Conservation (phyloP, 2,329 filamentous ascomycete genomes). For the Ceratocystis alfenasii region DNA sequence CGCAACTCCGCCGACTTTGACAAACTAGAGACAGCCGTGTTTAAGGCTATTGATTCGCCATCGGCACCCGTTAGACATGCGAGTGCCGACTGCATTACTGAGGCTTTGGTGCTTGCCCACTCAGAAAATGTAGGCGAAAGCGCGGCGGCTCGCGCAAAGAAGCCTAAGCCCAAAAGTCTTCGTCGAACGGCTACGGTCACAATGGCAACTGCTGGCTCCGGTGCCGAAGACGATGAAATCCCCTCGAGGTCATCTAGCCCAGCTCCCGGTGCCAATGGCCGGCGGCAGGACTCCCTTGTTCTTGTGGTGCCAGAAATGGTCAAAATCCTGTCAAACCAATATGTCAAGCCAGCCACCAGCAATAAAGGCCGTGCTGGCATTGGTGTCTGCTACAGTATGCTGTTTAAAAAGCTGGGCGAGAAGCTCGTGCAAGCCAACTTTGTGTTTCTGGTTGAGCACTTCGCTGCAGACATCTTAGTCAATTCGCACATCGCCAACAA, state of each 20-base stretch:
- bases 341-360: constrained; percentile 63
- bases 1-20: constrained; percentile 85
- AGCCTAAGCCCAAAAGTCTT: constrained; percentile 43
- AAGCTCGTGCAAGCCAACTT: constrained; percentile 76
- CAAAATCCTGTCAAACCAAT: constrained; percentile 66
- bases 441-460: constrained; percentile 63
- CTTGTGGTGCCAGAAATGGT: constrained; percentile 69
- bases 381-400: constrained; percentile 72
- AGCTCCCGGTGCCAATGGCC: constrained; percentile 42
- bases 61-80: constrained; percentile 68
- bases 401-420: constrained; percentile 68
- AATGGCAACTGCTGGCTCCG: constrained; percentile 30
- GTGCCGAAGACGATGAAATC: constrained; percentile 62
- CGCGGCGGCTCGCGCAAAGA: constrained; percentile 44
- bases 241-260: constrained; percentile 59
- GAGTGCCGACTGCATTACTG: constrained; percentile 72
- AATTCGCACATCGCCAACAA: constrained; percentile 66
- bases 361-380: constrained; percentile 74
- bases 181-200: constrained; percentile 44
- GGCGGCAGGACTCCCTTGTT: constrained; percentile 59
- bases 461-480: constrained; percentile 69
- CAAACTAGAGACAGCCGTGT: constrained; percentile 65
- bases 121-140: constrained; percentile 41
- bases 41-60: constrained; percentile 74
- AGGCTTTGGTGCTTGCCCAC: constrained; percentile 71